Percentiles rank a stretch among this genome's conserved stretches.
Evolutionary conservation across 371 early-diverging fungal genomes (phyloP).

Genomic region (Saksenaea oblongispora): DNA sequence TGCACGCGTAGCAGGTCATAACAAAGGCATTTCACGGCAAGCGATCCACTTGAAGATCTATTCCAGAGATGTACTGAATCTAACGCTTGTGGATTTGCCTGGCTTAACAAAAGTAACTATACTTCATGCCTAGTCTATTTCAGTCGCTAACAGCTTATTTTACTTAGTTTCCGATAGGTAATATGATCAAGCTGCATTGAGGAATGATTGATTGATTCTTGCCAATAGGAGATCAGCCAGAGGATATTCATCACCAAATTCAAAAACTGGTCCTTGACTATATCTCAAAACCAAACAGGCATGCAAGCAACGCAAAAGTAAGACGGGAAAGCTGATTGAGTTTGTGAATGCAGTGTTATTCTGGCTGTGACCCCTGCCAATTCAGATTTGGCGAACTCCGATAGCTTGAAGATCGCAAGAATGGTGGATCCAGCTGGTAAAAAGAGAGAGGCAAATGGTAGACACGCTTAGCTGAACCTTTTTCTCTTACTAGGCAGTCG

Average conservation of each 20-base stretch:
- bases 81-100: slow-evolving; percentile 93
- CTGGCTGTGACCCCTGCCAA: slow-evolving; percentile 93
- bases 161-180: slow-evolving; percentile 13
- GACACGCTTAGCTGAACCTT: slow-evolving; percentile 1
- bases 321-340: slow-evolving; percentile 8
- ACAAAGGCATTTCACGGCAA: slow-evolving; percentile 81
- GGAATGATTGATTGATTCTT: not conserved
- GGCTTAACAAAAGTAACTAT: slow-evolving; percentile 81
- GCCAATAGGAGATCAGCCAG: slow-evolving; percentile 78
- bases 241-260: slow-evolving; percentile 88
- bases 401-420: slow-evolving; percentile 89
- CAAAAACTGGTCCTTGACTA: slow-evolving; percentile 83
- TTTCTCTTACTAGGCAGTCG: slow-evolving; percentile 40
- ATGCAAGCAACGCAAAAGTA: not conserved
- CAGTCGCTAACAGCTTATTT: not conserved
- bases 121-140: not conserved
- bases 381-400: slow-evolving; percentile 91
- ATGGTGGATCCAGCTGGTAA: slow-evolving; percentile 85
- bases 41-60: slow-evolving; percentile 91
- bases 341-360: slow-evolving; percentile 69
- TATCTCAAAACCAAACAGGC: slow-evolving; percentile 85
- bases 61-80: slow-evolving; percentile 80
- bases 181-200: not conserved
- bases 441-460: not conserved
- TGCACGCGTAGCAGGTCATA: slow-evolving; percentile 78